Base-by-base conservation (phyloP, 2,329 filamentous ascomycete genomes). In the Ceratocystis destructans region DNA sequence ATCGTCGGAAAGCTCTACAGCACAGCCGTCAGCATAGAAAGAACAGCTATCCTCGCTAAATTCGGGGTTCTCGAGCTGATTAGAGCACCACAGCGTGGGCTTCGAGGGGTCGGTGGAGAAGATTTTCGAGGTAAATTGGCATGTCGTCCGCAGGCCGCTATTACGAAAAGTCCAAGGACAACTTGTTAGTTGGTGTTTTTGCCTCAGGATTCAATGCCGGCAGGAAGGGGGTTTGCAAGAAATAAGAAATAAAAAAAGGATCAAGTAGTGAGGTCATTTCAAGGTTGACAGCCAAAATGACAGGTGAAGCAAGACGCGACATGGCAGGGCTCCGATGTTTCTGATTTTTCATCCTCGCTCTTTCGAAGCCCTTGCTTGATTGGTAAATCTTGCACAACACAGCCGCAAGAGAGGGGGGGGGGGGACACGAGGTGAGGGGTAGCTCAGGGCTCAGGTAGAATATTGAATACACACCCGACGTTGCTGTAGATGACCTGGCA, bases 401-500 rank as follows among this genome's bases (percentile, higher is more conserved):
- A 48, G 45, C 41, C 67, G 70, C 68, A 72, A 71, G 69, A 69
- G 61, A 67, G n/a, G n/a, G n/a, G n/a, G 62, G 66, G 22, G 67
- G 62, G 53, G 68, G 8, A 50, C 46, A 69, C 65, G 53, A 64
- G 62, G 62, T 10, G 33, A 65, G 20, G 48, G 7, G 12, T 33
- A 59, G 53, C 53, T 57, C 33, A 15, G 31, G 53, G 37, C 37
- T 41, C 61, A 33, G 57, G 33, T 46, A 44, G 66, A 62, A 62
- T 65, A 57, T 10, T 31, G 45, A 44, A 57, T 41, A 62, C 87
- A 77, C 86, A 96, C 92, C 85, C 88, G 75, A 99, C 89, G 77
- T 96, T 96, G 80, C 89, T 97, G 81, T 97, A 96, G 75, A 99
- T 96, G 77, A 97, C 83, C 81, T 99, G 94, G 68, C 84, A 85